A percentile compares a stretch with the other conserved stretches of the same genome.
phyloP scores from a whole-genome alignment of 257 asterid species.

The Plantago ovata region DNA sequence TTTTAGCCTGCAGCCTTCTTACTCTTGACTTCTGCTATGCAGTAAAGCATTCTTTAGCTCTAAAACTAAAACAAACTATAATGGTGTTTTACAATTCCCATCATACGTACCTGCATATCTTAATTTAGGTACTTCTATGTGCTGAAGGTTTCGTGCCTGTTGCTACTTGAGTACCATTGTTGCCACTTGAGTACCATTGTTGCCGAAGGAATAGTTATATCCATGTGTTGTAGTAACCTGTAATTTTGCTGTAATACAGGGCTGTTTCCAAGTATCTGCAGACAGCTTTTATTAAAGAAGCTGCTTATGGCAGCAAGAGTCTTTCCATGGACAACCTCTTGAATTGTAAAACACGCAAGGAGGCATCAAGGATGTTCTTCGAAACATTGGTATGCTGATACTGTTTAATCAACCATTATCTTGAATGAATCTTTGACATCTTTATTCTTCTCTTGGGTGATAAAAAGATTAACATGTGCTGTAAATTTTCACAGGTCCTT shows the following conservation, averaged over 20 bases:
- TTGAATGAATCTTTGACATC: neutral
- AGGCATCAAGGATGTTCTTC: constrained; percentile 94
- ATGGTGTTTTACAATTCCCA: too few relatives aligned
- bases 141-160: too few relatives aligned
- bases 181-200: too few relatives aligned
- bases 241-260: constrained; percentile 31
- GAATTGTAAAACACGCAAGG: constrained; percentile 84
- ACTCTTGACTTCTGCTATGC: neutral
- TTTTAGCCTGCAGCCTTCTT: neutral
- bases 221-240: neutral
- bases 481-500: constrained; percentile 45
- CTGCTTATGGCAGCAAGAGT: constrained; percentile 47
- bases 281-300: constrained; percentile 61
- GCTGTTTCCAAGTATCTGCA: constrained; percentile 94
- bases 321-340: constrained; percentile 66
- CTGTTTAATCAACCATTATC: neutral
- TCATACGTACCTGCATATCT: too few relatives aligned
- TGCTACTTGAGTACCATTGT: too few relatives aligned
- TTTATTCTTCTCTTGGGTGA: neutral
- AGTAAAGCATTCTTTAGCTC: neutral
- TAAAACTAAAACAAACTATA: neutral
- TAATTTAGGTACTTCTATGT: too few relatives aligned
- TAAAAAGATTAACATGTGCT: neutral
- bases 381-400: constrained; percentile 69
- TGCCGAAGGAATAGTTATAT: too few relatives aligned